Conservation (phyloP, 495 filamentous ascomycete genomes). For the Paragyromitra xinjiangensis region DNA sequence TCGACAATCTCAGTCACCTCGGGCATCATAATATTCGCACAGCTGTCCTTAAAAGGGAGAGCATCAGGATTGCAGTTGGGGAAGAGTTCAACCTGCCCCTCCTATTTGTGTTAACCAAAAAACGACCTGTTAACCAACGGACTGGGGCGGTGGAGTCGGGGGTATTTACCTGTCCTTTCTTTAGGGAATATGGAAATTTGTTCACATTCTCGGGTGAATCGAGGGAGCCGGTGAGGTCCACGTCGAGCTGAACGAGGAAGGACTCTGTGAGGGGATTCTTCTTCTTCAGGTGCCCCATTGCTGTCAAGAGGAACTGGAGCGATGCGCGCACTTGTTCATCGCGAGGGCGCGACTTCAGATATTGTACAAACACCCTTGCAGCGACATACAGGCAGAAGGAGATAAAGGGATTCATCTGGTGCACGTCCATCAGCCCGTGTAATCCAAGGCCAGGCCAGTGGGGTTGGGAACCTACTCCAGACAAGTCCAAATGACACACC, state of each 20-base stretch:
- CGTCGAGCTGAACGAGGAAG: slow-evolving; percentile 91
- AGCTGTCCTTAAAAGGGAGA: background rate
- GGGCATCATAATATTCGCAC: slow-evolving; percentile 23
- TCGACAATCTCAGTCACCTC: slow-evolving; percentile 19
- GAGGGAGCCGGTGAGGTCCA: slow-evolving; percentile 69
- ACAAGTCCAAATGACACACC: slow-evolving; percentile 88
- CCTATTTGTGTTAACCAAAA: background rate
- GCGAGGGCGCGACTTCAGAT: slow-evolving; percentile 84
- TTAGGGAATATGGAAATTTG: slow-evolving; percentile 52
- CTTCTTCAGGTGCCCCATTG: slow-evolving; percentile 85
- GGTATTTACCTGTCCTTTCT: slow-evolving; percentile 52
- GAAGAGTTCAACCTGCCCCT: slow-evolving; percentile 37
- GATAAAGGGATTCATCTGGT: slow-evolving; percentile 93
- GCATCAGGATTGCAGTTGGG: background rate
- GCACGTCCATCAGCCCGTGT: slow-evolving; percentile 7
- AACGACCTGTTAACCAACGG: background rate
- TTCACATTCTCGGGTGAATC: slow-evolving; percentile 42
- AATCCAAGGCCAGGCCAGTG: slow-evolving; percentile 9
- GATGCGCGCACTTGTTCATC: slow-evolving; percentile 84
- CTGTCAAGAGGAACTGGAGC: slow-evolving; percentile 84
- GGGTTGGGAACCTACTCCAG: slow-evolving; percentile 69
- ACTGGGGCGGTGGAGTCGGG: too few species aligned
- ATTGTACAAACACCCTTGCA: slow-evolving; percentile 94
- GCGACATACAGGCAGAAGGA: slow-evolving; percentile 96
- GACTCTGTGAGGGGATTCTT: slow-evolving; percentile 94